Evolutionary conservation across 257 asterid species (phyloP).

Genomic region (Forsythia viridissima): DNA sequence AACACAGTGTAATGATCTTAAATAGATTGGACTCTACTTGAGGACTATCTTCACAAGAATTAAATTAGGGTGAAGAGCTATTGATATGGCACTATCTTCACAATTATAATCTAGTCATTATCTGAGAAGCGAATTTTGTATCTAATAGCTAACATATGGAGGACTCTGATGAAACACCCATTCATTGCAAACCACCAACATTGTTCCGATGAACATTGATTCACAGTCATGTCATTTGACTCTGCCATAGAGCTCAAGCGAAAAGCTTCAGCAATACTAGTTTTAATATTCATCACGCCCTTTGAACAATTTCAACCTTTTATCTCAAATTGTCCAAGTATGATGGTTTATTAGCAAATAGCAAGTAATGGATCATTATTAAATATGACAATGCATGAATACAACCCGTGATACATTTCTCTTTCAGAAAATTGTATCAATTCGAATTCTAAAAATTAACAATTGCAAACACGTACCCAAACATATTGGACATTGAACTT

Average conservation of each 20-base stretch:
- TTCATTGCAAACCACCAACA: neutral
- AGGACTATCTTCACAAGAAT: neutral
- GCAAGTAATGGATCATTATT: neutral
- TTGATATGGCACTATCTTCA: neutral
- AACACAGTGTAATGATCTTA: neutral
- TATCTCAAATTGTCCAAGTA: neutral
- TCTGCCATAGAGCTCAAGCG: neutral
- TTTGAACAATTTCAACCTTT: neutral
- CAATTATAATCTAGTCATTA: neutral
- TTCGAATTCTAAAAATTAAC: constrained; percentile 20
- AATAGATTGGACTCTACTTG: neutral
- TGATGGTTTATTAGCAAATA: neutral
- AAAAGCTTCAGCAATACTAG: neutral
- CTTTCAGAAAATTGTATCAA: neutral
- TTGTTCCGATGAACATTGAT: neutral
- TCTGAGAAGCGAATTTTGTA: neutral
- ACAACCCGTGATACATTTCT: neutral
- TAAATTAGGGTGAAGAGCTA: neutral
- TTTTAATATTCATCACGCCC: neutral
- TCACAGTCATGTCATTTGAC: neutral
- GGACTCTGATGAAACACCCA: neutral
- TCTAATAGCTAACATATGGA: neutral
- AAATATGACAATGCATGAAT: neutral
- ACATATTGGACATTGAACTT: constrained; percentile 99
- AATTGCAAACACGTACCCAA: constrained; percentile 54